Conservation (phyloP, 2,329 filamentous ascomycete genomes). For the Lachnellula occidentalis region DNA sequence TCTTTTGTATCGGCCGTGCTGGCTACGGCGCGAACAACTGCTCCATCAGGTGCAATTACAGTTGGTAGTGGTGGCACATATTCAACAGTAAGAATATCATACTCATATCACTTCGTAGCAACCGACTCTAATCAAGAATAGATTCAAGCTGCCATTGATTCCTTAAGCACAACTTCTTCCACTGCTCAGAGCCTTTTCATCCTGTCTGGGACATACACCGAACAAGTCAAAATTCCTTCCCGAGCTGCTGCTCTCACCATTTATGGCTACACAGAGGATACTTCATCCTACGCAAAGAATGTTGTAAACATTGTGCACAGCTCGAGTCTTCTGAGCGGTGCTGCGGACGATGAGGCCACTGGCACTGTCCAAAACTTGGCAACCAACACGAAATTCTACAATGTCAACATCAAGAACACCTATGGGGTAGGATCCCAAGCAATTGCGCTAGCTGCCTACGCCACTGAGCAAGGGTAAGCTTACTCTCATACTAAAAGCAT, state of each 20-base stretch:
- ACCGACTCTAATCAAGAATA: constrained; percentile 13
- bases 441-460: constrained; percentile 47
- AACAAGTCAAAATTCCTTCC: constrained; percentile 49
- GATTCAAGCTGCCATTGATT: constrained; percentile 46
- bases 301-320: constrained; percentile 41
- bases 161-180: constrained; percentile 42
- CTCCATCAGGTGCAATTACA: constrained; percentile 43
- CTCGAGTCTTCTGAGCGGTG: constrained; percentile 35
- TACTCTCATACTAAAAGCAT: too few species aligned
- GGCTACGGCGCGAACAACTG: constrained; percentile 34
- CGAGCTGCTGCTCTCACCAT: constrained; percentile 45
- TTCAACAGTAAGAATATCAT: constrained; percentile 36
- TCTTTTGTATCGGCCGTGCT: constrained; percentile 23
- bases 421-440: constrained; percentile 45
- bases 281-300: constrained; percentile 43
- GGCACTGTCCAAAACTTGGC: constrained; percentile 31
- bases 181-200: constrained; percentile 50
- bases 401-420: constrained; percentile 52
- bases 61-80: constrained; percentile 40
- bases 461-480: constrained; percentile 39
- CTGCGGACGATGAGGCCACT: constrained; percentile 38
- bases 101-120: not conserved
- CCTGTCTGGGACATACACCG: constrained; percentile 49
- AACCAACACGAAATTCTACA: constrained; percentile 51
- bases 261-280: constrained; percentile 47